Conservation (phyloP, 768 basidiomycete species). For the Tubosaeta sp. region DNA sequence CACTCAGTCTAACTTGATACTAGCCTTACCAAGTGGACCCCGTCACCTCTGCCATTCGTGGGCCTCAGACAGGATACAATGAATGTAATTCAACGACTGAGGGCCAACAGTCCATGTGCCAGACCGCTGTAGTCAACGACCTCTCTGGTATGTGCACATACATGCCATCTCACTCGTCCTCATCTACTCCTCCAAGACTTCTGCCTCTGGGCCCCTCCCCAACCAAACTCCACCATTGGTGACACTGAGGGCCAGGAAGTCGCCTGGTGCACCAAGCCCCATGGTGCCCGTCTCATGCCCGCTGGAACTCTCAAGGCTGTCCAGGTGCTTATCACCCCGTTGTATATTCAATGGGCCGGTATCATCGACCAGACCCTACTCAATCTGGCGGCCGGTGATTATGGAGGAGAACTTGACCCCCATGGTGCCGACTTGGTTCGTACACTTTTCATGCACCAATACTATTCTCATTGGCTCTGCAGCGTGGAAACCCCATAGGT, state of each 20-base stretch:
- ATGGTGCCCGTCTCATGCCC: conserved; percentile 71
- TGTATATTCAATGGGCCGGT: conserved; percentile 58
- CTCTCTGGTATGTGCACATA: conserved; percentile 32
- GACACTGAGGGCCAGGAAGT: conserved; percentile 66
- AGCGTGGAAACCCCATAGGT: conserved; percentile 82
- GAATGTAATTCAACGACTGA: conserved; percentile 65
- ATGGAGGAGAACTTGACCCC: conserved; percentile 75
- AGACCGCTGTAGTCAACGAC: conserved; percentile 63
- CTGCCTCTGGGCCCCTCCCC: conserved; percentile 60
- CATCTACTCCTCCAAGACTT: conserved; percentile 51
- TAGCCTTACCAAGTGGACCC: conserved; percentile 53
- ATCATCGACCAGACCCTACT: conserved; percentile 61
- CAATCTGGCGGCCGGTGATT: conserved; percentile 49
- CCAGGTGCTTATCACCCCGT: conserved; percentile 56
- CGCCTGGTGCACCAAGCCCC: conserved; percentile 66
- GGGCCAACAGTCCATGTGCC: conserved; percentile 58
- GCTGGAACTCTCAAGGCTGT: conserved; percentile 57
- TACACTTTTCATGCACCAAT: conserved; percentile 5
- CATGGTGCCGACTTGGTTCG: conserved; percentile 63
- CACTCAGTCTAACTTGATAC: not conserved
- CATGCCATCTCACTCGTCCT: not conserved
- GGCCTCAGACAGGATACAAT: conserved; percentile 62
- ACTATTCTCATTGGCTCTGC: conserved; percentile 5
- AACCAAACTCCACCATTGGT: conserved; percentile 50
- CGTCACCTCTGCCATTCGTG: conserved; percentile 43